Base-by-base conservation (phyloP, 495 filamentous ascomycete genomes). In the Tricharina praecox region DNA sequence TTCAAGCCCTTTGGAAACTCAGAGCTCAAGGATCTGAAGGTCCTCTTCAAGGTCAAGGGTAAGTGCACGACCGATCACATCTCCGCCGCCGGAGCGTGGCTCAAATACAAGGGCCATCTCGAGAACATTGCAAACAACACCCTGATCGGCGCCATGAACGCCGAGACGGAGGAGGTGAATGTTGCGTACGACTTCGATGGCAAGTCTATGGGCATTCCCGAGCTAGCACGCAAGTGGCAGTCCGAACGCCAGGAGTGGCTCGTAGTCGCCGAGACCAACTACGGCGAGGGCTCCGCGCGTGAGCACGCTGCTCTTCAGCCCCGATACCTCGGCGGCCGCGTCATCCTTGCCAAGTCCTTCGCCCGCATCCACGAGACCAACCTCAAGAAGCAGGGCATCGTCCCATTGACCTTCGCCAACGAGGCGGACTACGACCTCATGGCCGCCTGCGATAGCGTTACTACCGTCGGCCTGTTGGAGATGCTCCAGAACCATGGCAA, bases 11-110 rank as follows among this genome's bases (percentile, higher is more conserved):
- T 95, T 66, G 86, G 86, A 8, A 43, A 67, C 23, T 67, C 67
- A 15, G 88, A 96, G 23, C 73, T 95, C 16, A 68, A 71, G 19
- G 74, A 71, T 30, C 69, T 92, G 11, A 72, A 73, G 23, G 84
- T 97, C 15, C 78, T 97, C 11, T 85, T 90, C 70, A 95, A 94
- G 67, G 81, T 96, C 40, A 80, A 84, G 49, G 90, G 90, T 47
- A 92, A 97, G 65, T 96, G 90, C 74, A 94, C 90, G 28, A 97
- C 90, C 26, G 90, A 97, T 66, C 94, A 90, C 50, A 97, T 97
- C 63, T 95, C 87, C 18, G 90, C 88, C 4, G 90, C 90, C 2
- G 90, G 90, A 4, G 87, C 87, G 2, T 97, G 90, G 90, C 71
- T 97, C 28, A 96, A 95, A 66, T 97, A 94, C 75, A 96, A 96